Evolutionary conservation across 179 eudicot species (phyloP).

Genomic region (Vitellaria paradoxa): DNA sequence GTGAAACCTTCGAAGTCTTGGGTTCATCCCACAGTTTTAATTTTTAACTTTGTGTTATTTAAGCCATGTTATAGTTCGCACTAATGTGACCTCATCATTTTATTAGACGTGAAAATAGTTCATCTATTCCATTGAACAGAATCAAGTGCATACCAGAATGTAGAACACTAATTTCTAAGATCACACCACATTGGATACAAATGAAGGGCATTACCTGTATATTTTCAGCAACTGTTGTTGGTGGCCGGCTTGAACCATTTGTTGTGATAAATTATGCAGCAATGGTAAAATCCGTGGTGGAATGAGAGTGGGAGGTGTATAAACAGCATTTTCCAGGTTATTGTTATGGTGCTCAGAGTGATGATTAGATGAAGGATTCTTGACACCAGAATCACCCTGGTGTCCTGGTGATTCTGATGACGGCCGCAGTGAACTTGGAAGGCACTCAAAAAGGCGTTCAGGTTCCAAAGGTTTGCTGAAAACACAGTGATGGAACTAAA

Average conservation of each 20-base stretch:
- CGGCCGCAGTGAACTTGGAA: conserved; percentile 84
- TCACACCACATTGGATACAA: not conserved
- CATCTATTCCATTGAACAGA: not conserved
- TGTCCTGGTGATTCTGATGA: conserved; percentile 70
- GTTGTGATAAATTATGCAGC: conserved; percentile 86
- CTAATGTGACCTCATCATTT: not conserved
- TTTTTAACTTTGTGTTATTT: not conserved
- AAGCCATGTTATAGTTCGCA: not conserved
- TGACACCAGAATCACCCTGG: conserved; percentile 8
- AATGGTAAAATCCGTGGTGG: conserved; percentile 87
- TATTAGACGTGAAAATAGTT: not conserved
- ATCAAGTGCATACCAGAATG: not conserved
- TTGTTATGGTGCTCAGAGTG: conserved; percentile 47
- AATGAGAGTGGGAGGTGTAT: conserved; percentile 80
- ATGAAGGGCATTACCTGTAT: conserved; percentile 59
- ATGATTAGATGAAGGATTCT: conserved; percentile 38
- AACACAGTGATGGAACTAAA: conserved; percentile 18
- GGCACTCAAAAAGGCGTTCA: conserved; percentile 92
- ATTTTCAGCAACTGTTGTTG: conserved; percentile 78
- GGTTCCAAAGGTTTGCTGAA: conserved; percentile 97
- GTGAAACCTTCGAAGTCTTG: no score
- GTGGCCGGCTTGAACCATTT: conserved; percentile 94
- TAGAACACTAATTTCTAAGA: conserved; percentile 5
- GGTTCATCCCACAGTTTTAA: no score
- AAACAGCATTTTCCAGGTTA: conserved; percentile 67